Evolutionary conservation across 441 rosid genomes (phyloP), one percentile per base, ranked within the genome.

Genomic region (Kokia cookei): DNA sequence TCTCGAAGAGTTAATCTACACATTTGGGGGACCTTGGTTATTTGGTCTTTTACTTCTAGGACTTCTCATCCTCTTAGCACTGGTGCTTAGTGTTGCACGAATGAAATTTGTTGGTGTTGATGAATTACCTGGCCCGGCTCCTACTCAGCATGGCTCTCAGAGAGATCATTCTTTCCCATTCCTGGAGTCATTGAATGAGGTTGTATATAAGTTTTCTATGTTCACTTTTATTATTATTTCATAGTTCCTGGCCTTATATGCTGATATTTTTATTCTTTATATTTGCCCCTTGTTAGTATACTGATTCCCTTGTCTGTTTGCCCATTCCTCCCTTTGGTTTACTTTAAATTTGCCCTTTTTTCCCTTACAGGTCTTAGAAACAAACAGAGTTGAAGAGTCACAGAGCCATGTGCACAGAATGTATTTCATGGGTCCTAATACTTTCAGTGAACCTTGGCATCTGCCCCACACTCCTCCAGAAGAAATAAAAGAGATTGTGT

Each of bases 21-120:
- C 99, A 64, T 96, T 96, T 88, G 99, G 99, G 47, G 98, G 99
- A 73, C 99, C 98, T 51, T 94, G 98, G 99, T 80, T 96, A 77
- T 96, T 96, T 77, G 83, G 97, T 82, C 90, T 96, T 82, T 86
- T 94, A 80, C 92, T 96, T 60, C 67, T 94, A 75, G 97, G 93
- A 79, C 97, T 96, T 71, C 92, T 96, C 72, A 84, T 96, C 81
- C 93, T 96, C 72, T 85, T 96, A 77, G 98, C 99, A 7, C 76
- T 96, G 83, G 98, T 96, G 75, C 98, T 96, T 70, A 96, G 99
- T 79, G 98, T 96, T 79, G 99, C 99, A 37, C 87, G 98, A 75
- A 91, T 94, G 95, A 96, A 94, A 84, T 94, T 91, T 85, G 96
- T 93, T 60, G 98, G 97, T 76, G 94, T 91, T 78, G 99, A 96